These are phyloP conservation scores for Lachnellula arida DNA, from an alignment of 2,329 filamentous ascomycete species.

Conservation along the genomic window DNA sequence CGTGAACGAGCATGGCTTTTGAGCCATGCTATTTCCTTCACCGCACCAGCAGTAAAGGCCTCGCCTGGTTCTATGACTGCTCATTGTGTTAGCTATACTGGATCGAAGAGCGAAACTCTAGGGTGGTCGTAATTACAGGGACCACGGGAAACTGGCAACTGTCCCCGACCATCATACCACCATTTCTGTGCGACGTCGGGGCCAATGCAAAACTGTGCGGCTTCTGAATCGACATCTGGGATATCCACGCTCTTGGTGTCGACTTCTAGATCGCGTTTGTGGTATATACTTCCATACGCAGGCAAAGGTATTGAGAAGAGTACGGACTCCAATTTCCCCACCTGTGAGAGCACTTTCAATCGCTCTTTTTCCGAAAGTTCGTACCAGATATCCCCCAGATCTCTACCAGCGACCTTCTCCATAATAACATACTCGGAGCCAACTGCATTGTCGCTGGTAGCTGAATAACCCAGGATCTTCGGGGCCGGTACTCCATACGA, in stretches of 20 bases:
- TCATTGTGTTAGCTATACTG: background rate
- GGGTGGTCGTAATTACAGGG: constrained; percentile 2
- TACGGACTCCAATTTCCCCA: constrained; percentile 3
- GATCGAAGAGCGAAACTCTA: background rate
- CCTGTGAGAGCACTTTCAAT: constrained; percentile 4
- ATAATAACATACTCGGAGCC: constrained; percentile 36
- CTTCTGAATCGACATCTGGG: background rate
- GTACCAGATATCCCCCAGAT: constrained; percentile 23
- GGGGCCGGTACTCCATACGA: constrained; percentile 39
- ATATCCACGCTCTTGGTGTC: background rate
- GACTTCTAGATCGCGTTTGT: background rate
- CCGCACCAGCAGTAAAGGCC: constrained; percentile 2
- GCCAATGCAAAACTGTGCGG: background rate
- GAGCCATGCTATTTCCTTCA: constrained; percentile 4
- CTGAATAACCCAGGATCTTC: constrained; percentile 38
- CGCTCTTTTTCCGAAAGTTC: constrained; percentile 5
- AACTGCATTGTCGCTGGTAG: constrained; percentile 31
- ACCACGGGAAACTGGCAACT: constrained; percentile 1
- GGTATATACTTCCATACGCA: constrained; percentile 2
- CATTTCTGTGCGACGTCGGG: constrained; percentile 3
- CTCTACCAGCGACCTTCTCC: constrained; percentile 33
- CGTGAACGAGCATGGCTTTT: constrained; percentile 5
- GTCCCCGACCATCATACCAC: constrained; percentile 2
- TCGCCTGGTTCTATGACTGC: background rate
- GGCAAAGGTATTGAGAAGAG: constrained; percentile 6